Conservation (phyloP, 768 basidiomycete genomes). For the Hygrophoropsis aurantiaca region DNA sequence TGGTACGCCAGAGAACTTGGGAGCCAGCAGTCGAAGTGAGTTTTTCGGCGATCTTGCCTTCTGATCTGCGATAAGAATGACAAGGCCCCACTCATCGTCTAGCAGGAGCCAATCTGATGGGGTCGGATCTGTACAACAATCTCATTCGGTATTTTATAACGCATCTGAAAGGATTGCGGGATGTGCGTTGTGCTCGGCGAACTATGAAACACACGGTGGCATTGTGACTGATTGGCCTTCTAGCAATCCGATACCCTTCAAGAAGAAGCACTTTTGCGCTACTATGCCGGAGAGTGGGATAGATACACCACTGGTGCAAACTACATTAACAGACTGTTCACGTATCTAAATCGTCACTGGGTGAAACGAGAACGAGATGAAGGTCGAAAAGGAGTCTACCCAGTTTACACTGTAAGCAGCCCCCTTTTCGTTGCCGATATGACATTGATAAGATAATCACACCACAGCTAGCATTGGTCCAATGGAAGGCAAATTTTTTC, state of each 20-base stretch:
- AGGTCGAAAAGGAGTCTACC: constrained; percentile 91
- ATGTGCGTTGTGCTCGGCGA: constrained; percentile 48
- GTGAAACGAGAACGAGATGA: constrained; percentile 98
- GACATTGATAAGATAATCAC: constrained; percentile 4
- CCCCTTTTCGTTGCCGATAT: neutral
- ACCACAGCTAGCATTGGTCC: constrained; percentile 82
- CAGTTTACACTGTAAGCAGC: constrained; percentile 84
- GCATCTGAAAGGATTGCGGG: constrained; percentile 69
- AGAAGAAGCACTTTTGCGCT: constrained; percentile 85
- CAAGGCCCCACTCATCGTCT: constrained; percentile 14
- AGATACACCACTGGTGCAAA: constrained; percentile 96
- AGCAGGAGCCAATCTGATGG: constrained; percentile 96
- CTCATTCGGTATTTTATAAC: constrained; percentile 86
- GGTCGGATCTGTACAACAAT: constrained; percentile 95
- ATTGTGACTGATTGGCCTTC: constrained; percentile 14
- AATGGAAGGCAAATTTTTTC: constrained; percentile 95
- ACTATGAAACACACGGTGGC: neutral
- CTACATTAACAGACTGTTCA: constrained; percentile 96
- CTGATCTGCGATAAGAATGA: constrained; percentile 22
- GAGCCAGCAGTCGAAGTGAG: constrained; percentile 57
- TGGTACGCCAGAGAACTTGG: constrained; percentile 37
- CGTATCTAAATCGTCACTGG: constrained; percentile 99
- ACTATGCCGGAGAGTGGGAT: constrained; percentile 93
- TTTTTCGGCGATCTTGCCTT: constrained; percentile 18
- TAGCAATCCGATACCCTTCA: constrained; percentile 79